Evolutionary conservation across 1,284 basidiomycete species (phyloP).

Genomic region (Austropuccinia psidii): DNA sequence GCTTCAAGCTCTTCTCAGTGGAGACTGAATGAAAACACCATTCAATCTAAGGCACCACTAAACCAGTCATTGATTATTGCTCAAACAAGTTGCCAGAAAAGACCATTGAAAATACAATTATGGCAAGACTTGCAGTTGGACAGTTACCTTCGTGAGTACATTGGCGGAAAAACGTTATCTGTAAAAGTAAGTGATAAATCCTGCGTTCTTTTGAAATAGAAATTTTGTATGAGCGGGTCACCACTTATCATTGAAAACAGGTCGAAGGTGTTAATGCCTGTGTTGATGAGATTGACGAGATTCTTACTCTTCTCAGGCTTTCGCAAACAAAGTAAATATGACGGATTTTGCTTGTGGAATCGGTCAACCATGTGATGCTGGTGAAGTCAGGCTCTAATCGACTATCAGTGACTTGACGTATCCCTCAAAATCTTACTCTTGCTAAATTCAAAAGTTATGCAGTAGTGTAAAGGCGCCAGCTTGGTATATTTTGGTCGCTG

Average conservation of each 20-base stretch:
- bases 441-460: constrained; percentile 8
- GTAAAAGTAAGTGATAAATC: constrained; percentile 4
- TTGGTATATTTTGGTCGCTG: constrained; percentile 33
- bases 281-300: neutral
- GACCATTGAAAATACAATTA: constrained; percentile 24
- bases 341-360: constrained; percentile 36
- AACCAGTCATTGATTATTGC: neutral
- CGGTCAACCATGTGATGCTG: constrained; percentile 33
- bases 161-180: constrained; percentile 28
- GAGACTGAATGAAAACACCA: too few relatives aligned
- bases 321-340: constrained; percentile 31
- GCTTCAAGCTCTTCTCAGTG: too few relatives aligned
- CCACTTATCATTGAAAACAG: neutral
- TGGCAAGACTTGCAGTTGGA: constrained; percentile 32
- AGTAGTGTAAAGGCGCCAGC: constrained; percentile 26
- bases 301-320: constrained; percentile 7
- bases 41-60: too few relatives aligned
- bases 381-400: constrained; percentile 10
- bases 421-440: neutral
- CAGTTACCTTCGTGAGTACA: constrained; percentile 19
- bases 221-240: neutral
- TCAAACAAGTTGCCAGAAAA: constrained; percentile 27
- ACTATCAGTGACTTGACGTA: neutral
- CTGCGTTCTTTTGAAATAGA: neutral
- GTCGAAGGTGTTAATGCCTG: neutral